Evolutionary conservation across 2,329 filamentous ascomycete species (phyloP).

Genomic region (Cryphonectria nitschkei): DNA sequence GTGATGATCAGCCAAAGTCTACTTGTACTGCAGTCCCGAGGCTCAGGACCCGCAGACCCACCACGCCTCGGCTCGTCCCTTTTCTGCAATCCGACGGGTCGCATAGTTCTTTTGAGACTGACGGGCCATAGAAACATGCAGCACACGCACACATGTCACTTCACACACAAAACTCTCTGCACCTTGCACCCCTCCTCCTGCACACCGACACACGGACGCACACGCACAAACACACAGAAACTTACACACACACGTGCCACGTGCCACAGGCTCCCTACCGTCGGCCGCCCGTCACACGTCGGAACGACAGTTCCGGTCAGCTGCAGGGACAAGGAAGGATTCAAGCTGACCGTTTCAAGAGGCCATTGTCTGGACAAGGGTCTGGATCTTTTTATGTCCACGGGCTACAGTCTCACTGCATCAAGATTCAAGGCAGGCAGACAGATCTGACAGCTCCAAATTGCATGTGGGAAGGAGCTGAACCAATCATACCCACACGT

Average conservation of each 20-base stretch:
- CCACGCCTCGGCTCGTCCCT: constrained; percentile 25
- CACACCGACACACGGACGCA: background rate
- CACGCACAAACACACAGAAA: background rate
- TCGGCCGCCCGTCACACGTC: background rate
- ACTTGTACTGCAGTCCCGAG: background rate
- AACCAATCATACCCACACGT: background rate
- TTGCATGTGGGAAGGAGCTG: background rate
- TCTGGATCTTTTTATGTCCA: constrained; percentile 12
- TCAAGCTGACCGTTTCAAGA: constrained; percentile 9
- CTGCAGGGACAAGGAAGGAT: background rate
- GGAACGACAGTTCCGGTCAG: background rate
- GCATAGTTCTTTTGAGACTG: background rate
- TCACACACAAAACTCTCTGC: background rate
- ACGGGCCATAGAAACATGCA: background rate
- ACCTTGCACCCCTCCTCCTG: too few species aligned
- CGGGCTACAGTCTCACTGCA: constrained; percentile 5
- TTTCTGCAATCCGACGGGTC: constrained; percentile 11
- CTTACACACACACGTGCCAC: background rate
- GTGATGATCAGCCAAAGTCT: background rate
- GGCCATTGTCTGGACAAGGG: background rate
- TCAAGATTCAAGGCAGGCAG: background rate
- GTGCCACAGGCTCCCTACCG: background rate
- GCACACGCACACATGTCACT: too few species aligned
- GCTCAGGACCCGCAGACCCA: constrained; percentile 3
- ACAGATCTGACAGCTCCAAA: background rate